A percentile compares a stretch with the other conserved stretches of the same genome.
Conservation (phyloP, 139 green algal species). For the Picochlorum sp. region DNA sequence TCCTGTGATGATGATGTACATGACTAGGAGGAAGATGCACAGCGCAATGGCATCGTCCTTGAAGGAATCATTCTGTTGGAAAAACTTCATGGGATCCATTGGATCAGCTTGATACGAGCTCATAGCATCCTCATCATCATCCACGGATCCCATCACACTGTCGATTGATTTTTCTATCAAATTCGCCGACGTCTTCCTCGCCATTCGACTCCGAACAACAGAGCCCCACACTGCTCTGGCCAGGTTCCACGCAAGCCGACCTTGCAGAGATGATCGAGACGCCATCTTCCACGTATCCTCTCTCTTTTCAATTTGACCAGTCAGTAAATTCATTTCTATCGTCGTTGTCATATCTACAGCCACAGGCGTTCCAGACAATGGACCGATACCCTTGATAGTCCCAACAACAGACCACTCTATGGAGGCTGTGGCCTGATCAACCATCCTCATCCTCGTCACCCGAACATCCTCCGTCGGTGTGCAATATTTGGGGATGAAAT, state of each 20-base stretch:
- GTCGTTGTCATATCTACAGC: slow-evolving; percentile 19
- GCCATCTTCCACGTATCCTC: slow-evolving; percentile 50
- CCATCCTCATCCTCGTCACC: slow-evolving; percentile 44
- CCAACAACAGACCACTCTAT: slow-evolving; percentile 46
- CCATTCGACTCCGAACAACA: slow-evolving; percentile 12
- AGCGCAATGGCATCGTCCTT: slow-evolving; percentile 24
- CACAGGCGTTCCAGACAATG: slow-evolving; percentile 17
- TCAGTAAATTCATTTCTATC: slow-evolving; percentile 59
- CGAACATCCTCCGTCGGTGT: background rate
- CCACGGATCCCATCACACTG: slow-evolving; percentile 18
- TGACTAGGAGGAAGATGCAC: slow-evolving; percentile 14
- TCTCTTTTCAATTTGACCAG: slow-evolving; percentile 43
- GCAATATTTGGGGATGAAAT: slow-evolving; percentile 34
- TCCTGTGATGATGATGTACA: slow-evolving; percentile 27
- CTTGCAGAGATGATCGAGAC: slow-evolving; percentile 21
- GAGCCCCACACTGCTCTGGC: slow-evolving; percentile 23
- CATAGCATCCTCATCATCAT: slow-evolving; percentile 12
- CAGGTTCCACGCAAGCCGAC: slow-evolving; percentile 18
- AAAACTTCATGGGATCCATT: slow-evolving; percentile 45
- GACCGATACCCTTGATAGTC: slow-evolving; percentile 5
- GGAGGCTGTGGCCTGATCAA: slow-evolving; percentile 34
- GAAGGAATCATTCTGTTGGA: slow-evolving; percentile 36
- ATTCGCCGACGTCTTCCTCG: background rate
- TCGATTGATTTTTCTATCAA: slow-evolving; percentile 12
- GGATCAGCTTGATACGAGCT: slow-evolving; percentile 17